Conservation (phyloP, 2,329 filamentous ascomycete genomes). For the Monosporascus sp. region DNA sequence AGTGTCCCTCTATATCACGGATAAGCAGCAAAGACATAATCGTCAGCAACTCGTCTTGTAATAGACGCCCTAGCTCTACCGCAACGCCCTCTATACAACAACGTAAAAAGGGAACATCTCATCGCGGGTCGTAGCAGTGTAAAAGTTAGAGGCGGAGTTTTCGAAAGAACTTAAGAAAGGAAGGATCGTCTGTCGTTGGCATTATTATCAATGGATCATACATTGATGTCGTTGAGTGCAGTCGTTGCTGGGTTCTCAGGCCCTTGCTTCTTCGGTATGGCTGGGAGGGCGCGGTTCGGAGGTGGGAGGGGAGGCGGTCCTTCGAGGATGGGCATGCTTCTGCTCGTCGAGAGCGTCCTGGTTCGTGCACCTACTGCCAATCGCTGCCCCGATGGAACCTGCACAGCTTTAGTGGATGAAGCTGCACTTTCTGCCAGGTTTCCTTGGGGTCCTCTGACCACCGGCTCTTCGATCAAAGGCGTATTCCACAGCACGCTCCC, state of each 20-base stretch:
- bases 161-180: no score
- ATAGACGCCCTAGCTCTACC: no score
- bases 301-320: conserved; percentile 10
- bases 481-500: not conserved
- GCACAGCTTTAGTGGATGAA: not conserved
- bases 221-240: not conserved
- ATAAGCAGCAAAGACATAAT: no score
- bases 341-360: conserved; percentile 4
- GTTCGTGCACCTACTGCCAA: not conserved
- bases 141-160: no score
- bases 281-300: conserved; percentile 10
- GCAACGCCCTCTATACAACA: no score
- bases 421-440: not conserved
- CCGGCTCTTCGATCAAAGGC: not conserved
- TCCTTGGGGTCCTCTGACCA: not conserved
- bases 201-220: not conserved
- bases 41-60: no score
- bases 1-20: no score
- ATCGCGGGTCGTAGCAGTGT: no score
- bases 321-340: conserved; percentile 12
- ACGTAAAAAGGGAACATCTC: no score
- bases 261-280: conserved; percentile 9
- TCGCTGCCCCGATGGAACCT: not conserved
- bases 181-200: no score
- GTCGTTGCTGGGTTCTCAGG: not conserved